Evolutionary conservation across 768 basidiomycete genomes (phyloP).

Genomic region (Termitomyces sp.): DNA sequence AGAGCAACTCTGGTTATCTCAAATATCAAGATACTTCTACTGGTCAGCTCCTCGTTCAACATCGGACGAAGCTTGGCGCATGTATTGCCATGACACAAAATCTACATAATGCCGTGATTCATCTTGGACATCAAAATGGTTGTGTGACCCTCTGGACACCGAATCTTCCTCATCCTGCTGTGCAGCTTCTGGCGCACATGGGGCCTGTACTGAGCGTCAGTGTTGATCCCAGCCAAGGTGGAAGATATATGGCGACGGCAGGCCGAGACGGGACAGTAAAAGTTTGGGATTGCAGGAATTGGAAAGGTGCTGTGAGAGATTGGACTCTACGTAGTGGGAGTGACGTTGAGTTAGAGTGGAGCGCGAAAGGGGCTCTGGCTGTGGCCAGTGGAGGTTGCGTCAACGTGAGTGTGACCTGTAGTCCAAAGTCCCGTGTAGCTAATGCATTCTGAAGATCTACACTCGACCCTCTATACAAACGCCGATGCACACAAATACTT

Average conservation of each 20-base stretch:
- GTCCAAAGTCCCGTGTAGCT: slow-evolving; percentile 2
- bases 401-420: slow-evolving; percentile 47
- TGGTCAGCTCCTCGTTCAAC: slow-evolving; percentile 77
- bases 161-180: slow-evolving; percentile 85
- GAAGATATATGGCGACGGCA: slow-evolving; percentile 86
- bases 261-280: slow-evolving; percentile 88
- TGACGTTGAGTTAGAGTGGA: slow-evolving; percentile 73
- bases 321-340: slow-evolving; percentile 66
- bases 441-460: slow-evolving; percentile 54
- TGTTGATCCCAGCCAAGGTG: slow-evolving; percentile 80
- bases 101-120: slow-evolving; percentile 86
- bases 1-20: slow-evolving; percentile 87
- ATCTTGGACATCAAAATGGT: slow-evolving; percentile 93
- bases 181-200: slow-evolving; percentile 86
- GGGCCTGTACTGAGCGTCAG: slow-evolving; percentile 80
- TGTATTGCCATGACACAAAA: slow-evolving; percentile 88
- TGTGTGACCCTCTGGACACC: slow-evolving; percentile 97
- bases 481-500: slow-evolving; percentile 37
- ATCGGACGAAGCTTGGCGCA: slow-evolving; percentile 85
- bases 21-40: slow-evolving; percentile 98
- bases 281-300: slow-evolving; percentile 95
- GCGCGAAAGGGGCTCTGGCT: slow-evolving; percentile 75
- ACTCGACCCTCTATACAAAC: slow-evolving; percentile 59
- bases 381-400: slow-evolving; percentile 81
- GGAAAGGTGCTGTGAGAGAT: slow-evolving; percentile 82